Base-by-base conservation (phyloP, 441 rosid genomes). In the Melianthus villosus region DNA sequence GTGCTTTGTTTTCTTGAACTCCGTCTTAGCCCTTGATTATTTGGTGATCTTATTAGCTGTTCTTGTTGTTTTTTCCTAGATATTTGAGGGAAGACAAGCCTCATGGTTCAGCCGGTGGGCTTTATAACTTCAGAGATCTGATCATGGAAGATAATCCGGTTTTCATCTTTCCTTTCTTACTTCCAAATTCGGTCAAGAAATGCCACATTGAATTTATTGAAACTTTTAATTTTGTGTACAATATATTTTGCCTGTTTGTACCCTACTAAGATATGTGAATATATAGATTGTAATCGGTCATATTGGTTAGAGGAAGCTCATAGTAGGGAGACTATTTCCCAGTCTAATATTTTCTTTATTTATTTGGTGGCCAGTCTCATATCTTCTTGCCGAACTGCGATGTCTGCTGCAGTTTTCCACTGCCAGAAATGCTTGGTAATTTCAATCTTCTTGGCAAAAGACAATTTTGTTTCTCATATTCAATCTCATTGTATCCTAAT, bases 31-130 rank as follows among this genome's bases (percentile, higher is more conserved):
- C 12, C 9, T 14, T 16, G 22, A 28, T 14, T 9, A 20, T 22
- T n/a, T 12, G n/a, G 10, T 13, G 12, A 11, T 5, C 6, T 22
- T 12, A 0, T 0, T 4, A 8, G 4, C 4, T 28, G 20, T 7
- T 13, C 13, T 20, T 10, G 7, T 16, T 32, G 11, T 8, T 30
- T 31, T 39, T 49, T 22, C 46, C 36, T 48, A 85, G 96, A 60
- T 85, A 81, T 72, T 60, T 81, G 68, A 78, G 63, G 65, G 96
- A 85, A 64, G 84, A 85, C 54, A 78, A 68, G 32, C 93, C 96
- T 0, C 92, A 81, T 59, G 96, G 96, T 50, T 85, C 92, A 0
- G 96, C 96, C 46, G 96, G 96, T 65, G 94, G 84, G 27, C 87
- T 82, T 40, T 74, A 74, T 54, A 63, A 78, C 62, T 85, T 82